Conservation (phyloP, 805 yeast genomes). For the Cyberlindnera saturnus region DNA sequence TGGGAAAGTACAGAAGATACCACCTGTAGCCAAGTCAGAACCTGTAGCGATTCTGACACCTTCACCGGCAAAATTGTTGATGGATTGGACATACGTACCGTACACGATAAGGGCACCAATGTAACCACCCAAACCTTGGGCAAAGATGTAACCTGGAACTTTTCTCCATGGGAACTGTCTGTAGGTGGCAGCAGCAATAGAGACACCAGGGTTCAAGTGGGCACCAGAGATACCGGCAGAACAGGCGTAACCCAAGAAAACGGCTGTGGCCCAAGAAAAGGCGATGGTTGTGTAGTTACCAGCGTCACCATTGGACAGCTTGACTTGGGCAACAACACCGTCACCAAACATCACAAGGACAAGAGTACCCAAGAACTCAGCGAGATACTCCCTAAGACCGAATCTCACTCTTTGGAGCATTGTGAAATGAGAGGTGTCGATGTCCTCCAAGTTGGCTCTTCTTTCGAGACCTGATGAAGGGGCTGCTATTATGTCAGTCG, state of each 20-base stretch:
- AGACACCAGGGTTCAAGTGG: conserved; percentile 51
- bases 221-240: conserved; percentile 55
- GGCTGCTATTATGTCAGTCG: conserved; percentile 14
- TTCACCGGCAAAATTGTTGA: conserved; percentile 31
- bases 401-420: conserved; percentile 21
- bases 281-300: conserved; percentile 39
- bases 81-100: conserved; percentile 37
- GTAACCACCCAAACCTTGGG: conserved; percentile 45
- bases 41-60: conserved; percentile 18
- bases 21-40: conserved; percentile 32
- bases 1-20: conserved; percentile 43
- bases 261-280: conserved; percentile 50
- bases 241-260: conserved; percentile 42
- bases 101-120: conserved; percentile 40
- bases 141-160: conserved; percentile 37
- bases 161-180: conserved; percentile 48
- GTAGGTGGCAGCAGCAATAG: conserved; percentile 39
- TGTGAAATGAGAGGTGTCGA: conserved; percentile 14
- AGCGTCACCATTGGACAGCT: conserved; percentile 28
- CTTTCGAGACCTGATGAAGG: conserved; percentile 25
- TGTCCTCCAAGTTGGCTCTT: conserved; percentile 15
- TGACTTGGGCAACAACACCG: conserved; percentile 42
- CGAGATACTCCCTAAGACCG: conserved; percentile 38
- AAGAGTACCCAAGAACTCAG: conserved; percentile 48
- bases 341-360: conserved; percentile 41